Base-by-base conservation (phyloP, 176 grass and related monocot genomes). In the Triticum dicoccoides region DNA sequence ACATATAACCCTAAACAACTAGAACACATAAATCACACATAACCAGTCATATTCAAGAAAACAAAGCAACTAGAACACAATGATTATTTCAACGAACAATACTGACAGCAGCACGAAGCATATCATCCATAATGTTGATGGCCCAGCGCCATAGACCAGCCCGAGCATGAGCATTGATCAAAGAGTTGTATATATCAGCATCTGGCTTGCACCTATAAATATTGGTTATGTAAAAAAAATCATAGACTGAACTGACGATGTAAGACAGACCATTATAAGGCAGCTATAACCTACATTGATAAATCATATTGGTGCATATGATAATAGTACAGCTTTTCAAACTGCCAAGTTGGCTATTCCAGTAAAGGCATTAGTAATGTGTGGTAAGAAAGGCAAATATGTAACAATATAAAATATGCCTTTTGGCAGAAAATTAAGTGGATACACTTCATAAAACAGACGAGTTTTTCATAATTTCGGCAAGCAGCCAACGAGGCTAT, bases 51-150 rank as follows among this genome's bases (percentile, higher is more conserved):
- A 76, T 78, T 69, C 52, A 58, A 80, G 38, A 86, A 3, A 70
- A 70, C n/a, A 69, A 76, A 32, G 35, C 45, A 73, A 51, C 56
- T 76, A 77, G 6, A 20, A 56, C 8, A 82, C 27, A 61, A 83
- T 67, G 27, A 27, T 80, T 75, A 79, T 77, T 70, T 78, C 34
- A 88, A 61, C 68, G 47, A 82, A 86, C 8, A 82, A 69, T 88
- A 93, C 96, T 87, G 75, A 98, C 96, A 95, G 88, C 83, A 82
- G 90, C 87, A 88, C 88, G 91, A 88, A 95, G 96, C 96, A 95
- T 98, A 87, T 98, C 96, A 82, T 98, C 96, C 93, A 95, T 92
- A 83, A 98, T 98, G 91, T 95, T 98, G 77, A 94, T 87, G 74
- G 96, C 88, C 96, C 93, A 98, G 61, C 86, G 90, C 96, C 96